Base-by-base conservation (phyloP, 1,139 yeast species). In the Taiozyma onychis region DNA sequence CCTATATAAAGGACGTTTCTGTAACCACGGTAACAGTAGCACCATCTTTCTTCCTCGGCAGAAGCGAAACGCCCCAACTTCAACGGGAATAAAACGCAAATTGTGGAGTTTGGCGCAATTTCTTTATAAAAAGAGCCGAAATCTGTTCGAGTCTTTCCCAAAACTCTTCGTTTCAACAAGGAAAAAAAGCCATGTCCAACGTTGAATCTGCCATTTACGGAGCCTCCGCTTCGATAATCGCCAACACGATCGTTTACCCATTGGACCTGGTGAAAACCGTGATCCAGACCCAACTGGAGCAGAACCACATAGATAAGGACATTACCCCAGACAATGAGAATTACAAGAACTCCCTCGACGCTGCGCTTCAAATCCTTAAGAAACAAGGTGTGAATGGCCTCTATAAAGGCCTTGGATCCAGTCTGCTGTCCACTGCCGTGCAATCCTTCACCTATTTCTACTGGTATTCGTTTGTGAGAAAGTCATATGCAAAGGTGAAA, bases 361-460 rank as follows among this genome's bases (percentile, higher is more conserved):
- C 86, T 16, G 69, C 88, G 51, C 59, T 62, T 45, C 75, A 83
- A 64, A 81, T 88, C 13, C 77, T 81, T 63, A 68, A 68, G 52
- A 78, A 81, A 59, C 78, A 82, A 59, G 96, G 96, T 1, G 49
- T 85, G n/a, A 62, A 71, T 41, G 95, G 95, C 9, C 76, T 88
- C 68, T 88, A 88, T 69, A 81, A 79, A 57, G 96, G 96, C 1
- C 68, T 88, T 46, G 71, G 81, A 6, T 83, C 93, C 1, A 80
- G 89, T 1, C 71, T 88, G 43, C 64, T 85, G 41, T 91, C 93
- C 3, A 79, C 85, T 6, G 93, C 93, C 2, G 81, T 88, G 4
- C 89, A 87, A 62, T 87, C 86, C 62, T 88, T 88, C 65, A 83
- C 90, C 37, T 88, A 88, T 69, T 89, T 88, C 66, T 88, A 81